Evolutionary conservation across 2,329 filamentous ascomycete species (phyloP), one percentile per base, ranked within the genome.

Genomic region (Sclerotinia minor): DNA sequence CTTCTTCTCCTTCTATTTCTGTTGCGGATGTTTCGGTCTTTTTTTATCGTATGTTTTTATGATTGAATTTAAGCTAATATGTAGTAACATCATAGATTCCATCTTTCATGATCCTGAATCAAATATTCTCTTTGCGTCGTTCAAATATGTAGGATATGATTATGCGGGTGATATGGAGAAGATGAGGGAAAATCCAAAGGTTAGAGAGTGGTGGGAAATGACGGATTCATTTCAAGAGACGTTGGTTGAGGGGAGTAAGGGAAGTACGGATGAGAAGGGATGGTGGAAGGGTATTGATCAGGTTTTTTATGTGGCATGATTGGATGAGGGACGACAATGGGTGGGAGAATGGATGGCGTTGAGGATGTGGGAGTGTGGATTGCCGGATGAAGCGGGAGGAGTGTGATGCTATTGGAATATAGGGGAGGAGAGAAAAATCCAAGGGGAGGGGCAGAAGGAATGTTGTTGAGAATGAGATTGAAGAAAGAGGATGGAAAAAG

Each of bases 161-260:
- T 93, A 86, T 69, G 87, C 85, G 2, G 88, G 82, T 13, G 91
- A 94, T 75, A 94, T 94, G 92, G 84, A 86, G 77, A 83, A 82
- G 70, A 93, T 94, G 90, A 83, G 84, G 1, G 86, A 86, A 68
- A 92, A 93, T 73, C 84, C 86, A 0, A 89, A 88, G 75, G 89
- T 94, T 45, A 84, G 86, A 67, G 87, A 90, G 77, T 94, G 91
- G 92, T 94, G 91, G 91, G 81, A 81, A 68, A 89, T 94, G 87
- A 94, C 91, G 61, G 91, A 94, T 77, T 81, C 82, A 19, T 92
- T 88, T 82, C 91, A 94, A 79, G 88, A 87, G 78, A 84, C 82
- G 55, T 76, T 90, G 41, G 84, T 89, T 1, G 81, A 83, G 0
- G 87, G 86, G 0, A 87, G 86, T 2, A 82, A 80, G 73, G 83